These are phyloP conservation scores for Keqinozyma sinolaborantium DNA, from an alignment of 1,139 yeast species.

Conservation along the genomic window DNA sequence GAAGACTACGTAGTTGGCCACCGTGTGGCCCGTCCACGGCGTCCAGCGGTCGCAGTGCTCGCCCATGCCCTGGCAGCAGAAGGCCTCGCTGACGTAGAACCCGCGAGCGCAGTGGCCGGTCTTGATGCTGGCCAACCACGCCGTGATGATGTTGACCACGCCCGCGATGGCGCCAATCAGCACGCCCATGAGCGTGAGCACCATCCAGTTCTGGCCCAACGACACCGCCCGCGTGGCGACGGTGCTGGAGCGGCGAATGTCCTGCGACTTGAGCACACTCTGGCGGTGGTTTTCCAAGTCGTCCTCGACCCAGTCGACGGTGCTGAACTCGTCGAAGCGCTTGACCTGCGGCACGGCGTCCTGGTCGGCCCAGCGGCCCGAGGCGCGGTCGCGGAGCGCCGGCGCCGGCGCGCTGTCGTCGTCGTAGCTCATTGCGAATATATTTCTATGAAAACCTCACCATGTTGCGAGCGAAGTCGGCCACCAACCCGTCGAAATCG, in stretches of 20 bases:
- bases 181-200: constrained; percentile 71
- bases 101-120: constrained; percentile 72
- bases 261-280: constrained; percentile 20
- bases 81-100: constrained; percentile 67
- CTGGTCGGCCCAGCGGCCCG: constrained; percentile 42
- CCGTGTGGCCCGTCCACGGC: constrained; percentile 43
- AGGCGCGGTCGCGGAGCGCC: constrained; percentile 18
- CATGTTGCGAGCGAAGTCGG: constrained; percentile 17
- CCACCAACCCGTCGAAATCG: constrained; percentile 22
- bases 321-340: constrained; percentile 56
- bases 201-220: constrained; percentile 69
- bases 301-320: constrained; percentile 87
- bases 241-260: constrained; percentile 13
- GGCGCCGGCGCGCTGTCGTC: not conserved
- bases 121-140: constrained; percentile 78
- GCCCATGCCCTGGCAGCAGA: constrained; percentile 77
- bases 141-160: constrained; percentile 72
- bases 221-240: constrained; percentile 30
- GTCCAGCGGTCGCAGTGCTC: constrained; percentile 54
- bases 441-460: constrained; percentile 10
- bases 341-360: constrained; percentile 32
- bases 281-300: constrained; percentile 53
- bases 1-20: constrained; percentile 56
- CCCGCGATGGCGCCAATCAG: constrained; percentile 83
- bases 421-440: not conserved